Evolutionary conservation across 345 rosid genomes (phyloP), one percentile per base, ranked within the genome.

Genomic region (Eutrema japonicum): DNA sequence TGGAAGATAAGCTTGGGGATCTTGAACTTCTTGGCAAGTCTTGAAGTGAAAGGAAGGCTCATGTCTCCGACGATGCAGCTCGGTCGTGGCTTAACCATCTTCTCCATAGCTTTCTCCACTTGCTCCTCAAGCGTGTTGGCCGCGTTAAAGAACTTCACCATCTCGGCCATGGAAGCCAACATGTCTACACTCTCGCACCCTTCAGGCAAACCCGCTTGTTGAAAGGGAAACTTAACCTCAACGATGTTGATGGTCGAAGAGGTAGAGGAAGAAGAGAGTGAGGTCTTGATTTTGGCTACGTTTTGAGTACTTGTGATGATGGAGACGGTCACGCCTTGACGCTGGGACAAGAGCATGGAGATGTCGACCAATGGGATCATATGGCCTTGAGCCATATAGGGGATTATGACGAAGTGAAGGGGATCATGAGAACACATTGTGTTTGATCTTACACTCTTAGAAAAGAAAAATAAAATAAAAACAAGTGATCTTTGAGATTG

Each of bases 41-140:
- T 35, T 36, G 52, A 33, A 4, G 87, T 83, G 59, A 73, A 83
- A 2, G 68, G 52, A 49, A 80, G 68, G 64, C 77, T 58, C 52
- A 76, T 70, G 38, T 82, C 89, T 22, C 85, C 78, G 1, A 85
- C 78, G 63, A 85, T 78, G 75, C 89, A 82, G 70, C 80, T 78
- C 0, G 84, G 86, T 18, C 41, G 53, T 3, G 84, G 83, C 7
- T 27, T 54, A 55, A 64, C 33, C 77, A 85, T 45, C 66, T 73
- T 66, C 29, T 51, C 60, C 42, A 83, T 55, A 67, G 64, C 60
- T 13, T 76, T 73, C 36, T 76, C 51, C 0, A 71, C 77, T 13
- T 73, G 82, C 18, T 66, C 63, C 40, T 72, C 81, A 18, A 80
- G 71, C 64, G 27, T 32, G 75, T 53, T 58, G 16, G 71, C 68